Evolutionary conservation across 1,284 basidiomycete species (phyloP).

Genomic region (Polyporus tsugae): DNA sequence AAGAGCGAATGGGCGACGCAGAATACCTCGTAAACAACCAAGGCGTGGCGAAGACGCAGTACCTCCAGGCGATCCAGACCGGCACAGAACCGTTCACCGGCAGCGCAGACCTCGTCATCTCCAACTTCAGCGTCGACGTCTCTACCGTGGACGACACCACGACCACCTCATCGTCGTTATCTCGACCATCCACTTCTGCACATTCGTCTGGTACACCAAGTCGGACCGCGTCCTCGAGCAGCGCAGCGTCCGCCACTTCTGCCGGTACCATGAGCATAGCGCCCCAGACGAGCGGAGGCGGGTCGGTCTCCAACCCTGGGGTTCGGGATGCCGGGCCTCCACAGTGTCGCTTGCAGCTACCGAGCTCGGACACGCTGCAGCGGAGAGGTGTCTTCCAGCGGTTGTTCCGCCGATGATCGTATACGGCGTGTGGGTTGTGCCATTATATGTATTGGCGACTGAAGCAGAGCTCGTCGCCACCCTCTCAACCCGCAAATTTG

Average conservation of each 20-base stretch:
- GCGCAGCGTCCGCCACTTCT: background rate
- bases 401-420: background rate
- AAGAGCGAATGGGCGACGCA: slow-evolving; percentile 12
- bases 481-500: background rate
- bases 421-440: background rate
- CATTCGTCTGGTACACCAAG: background rate
- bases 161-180: background rate
- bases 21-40: slow-evolving; percentile 40
- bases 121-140: slow-evolving; percentile 43
- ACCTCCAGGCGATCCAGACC: slow-evolving; percentile 72
- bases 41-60: slow-evolving; percentile 45
- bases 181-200: background rate
- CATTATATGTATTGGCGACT: background rate
- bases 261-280: background rate
- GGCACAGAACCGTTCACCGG: slow-evolving; percentile 77
- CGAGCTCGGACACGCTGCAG: background rate
- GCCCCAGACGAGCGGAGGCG: background rate
- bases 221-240: background rate
- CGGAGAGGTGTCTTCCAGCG: background rate
- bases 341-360: background rate
- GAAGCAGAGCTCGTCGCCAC: background rate
- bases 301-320: background rate
- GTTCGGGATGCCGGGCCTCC: background rate
- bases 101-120: slow-evolving; percentile 41
- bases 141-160: slow-evolving; percentile 11